These are phyloP conservation scores for Dryas drummondii DNA, from an alignment of 306 rosid genomes.

Conservation along the genomic window DNA sequence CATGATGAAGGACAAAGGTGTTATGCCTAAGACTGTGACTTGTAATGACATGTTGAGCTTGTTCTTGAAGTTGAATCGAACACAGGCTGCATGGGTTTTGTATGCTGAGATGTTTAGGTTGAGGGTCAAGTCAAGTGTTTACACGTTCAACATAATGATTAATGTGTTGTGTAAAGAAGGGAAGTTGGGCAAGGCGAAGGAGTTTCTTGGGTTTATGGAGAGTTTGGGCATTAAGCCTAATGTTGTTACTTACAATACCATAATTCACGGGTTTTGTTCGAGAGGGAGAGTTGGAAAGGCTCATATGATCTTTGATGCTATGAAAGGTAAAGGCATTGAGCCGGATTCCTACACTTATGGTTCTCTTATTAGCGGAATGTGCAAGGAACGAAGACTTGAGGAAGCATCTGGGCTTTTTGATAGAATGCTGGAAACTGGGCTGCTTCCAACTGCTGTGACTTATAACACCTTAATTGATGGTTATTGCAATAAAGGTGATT, in stretches of 20 bases:
- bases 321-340: constrained; percentile 56
- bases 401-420: constrained; percentile 58
- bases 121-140: constrained; percentile 55
- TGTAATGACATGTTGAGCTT: constrained; percentile 64
- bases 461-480: constrained; percentile 78
- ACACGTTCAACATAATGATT: constrained; percentile 78
- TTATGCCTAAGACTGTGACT: constrained; percentile 52
- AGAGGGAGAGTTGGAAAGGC: constrained; percentile 57
- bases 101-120: constrained; percentile 87
- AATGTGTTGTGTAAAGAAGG: constrained; percentile 83
- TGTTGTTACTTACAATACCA: constrained; percentile 68
- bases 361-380: constrained; percentile 60
- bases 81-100: constrained; percentile 62
- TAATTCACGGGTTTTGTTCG: constrained; percentile 62
- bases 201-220: constrained; percentile 68
- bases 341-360: constrained; percentile 72
- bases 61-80: constrained; percentile 50
- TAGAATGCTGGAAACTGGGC: constrained; percentile 50
- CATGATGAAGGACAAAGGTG: constrained; percentile 49
- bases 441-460: constrained; percentile 61
- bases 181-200: constrained; percentile 76
- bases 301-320: constrained; percentile 35
- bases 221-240: constrained; percentile 53
- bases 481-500: constrained; percentile 65
- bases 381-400: constrained; percentile 59